phyloP scores from a whole-genome alignment of 176 grass and related monocot species.

The Aechmea fasciata region DNA sequence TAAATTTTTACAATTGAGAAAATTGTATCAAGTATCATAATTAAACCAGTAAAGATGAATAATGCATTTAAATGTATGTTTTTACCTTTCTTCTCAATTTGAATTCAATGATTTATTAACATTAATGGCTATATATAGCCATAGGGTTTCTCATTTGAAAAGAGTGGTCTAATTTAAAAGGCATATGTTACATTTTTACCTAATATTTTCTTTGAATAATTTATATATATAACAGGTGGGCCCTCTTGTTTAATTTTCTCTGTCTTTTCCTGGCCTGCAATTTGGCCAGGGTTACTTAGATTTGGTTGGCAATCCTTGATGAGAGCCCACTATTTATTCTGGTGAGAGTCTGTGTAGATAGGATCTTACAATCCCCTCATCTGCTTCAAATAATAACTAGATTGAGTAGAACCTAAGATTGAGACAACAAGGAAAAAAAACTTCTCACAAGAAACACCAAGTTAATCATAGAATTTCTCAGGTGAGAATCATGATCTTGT shows the following conservation, averaged over 20 bases:
- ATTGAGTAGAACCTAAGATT: constrained; percentile 20
- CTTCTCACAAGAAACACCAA: neutral
- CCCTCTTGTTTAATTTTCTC: constrained; percentile 36
- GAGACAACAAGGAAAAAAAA: constrained; percentile 1
- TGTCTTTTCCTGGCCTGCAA: constrained; percentile 63
- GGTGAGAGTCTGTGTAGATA: constrained; percentile 30
- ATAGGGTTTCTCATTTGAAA: too few relatives aligned
- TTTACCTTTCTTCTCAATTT: too few relatives aligned
- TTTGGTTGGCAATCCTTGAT: constrained; percentile 39
- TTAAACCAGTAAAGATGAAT: too few relatives aligned
- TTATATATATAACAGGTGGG: constrained; percentile 51
- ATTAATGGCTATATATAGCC: too few relatives aligned
- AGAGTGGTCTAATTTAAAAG: too few relatives aligned
- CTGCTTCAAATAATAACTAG: constrained; percentile 34
- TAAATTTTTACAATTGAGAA: too few relatives aligned
- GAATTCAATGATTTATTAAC: too few relatives aligned
- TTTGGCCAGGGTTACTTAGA: constrained; percentile 41
- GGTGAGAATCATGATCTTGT: neutral
- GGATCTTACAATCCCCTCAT: constrained; percentile 48
- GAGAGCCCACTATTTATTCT: constrained; percentile 23
- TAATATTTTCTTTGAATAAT: constrained; percentile 32
- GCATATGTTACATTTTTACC: neutral
- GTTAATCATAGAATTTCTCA: neutral
- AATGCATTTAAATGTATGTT: too few relatives aligned
- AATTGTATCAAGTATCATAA: too few relatives aligned